These are phyloP conservation scores for Silybum marianum DNA, from an alignment of 129 eudicot species.

Conservation along the genomic window DNA sequence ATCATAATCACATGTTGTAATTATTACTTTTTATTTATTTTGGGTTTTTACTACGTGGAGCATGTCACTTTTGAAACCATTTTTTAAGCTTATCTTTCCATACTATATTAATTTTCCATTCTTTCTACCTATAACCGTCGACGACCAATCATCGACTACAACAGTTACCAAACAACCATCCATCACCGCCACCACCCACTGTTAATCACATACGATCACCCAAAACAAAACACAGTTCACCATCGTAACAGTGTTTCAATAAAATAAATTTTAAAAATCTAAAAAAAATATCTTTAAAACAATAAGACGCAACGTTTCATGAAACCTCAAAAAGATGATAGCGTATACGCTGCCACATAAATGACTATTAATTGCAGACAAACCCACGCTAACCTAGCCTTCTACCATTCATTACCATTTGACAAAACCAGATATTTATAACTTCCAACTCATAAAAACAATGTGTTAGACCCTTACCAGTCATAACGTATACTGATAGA, in stretches of 20 bases:
- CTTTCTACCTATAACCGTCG: background rate
- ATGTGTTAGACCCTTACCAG: background rate
- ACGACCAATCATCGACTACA: background rate
- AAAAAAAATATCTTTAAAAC: background rate
- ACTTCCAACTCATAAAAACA: background rate
- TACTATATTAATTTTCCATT: no score
- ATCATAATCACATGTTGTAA: no score
- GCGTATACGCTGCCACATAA: background rate
- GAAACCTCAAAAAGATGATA: background rate
- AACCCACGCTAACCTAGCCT: background rate
- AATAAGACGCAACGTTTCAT: background rate
- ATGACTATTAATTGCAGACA: background rate
- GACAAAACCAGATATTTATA: background rate
- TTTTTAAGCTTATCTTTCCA: no score
- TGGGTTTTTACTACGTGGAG: no score
- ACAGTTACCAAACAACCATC: background rate
- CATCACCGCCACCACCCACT: background rate
- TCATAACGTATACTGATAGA: background rate
- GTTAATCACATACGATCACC: background rate
- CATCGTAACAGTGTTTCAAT: background rate
- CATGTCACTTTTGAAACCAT: no score
- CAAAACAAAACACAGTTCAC: background rate
- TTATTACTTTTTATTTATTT: no score
- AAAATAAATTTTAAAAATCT: background rate
- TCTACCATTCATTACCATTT: background rate